A percentile compares a stretch with the other conserved stretches of the same genome.
These are phyloP conservation scores for Huntiella decipiens DNA, from an alignment of 2,329 filamentous ascomycete species.

Conservation along the genomic window DNA sequence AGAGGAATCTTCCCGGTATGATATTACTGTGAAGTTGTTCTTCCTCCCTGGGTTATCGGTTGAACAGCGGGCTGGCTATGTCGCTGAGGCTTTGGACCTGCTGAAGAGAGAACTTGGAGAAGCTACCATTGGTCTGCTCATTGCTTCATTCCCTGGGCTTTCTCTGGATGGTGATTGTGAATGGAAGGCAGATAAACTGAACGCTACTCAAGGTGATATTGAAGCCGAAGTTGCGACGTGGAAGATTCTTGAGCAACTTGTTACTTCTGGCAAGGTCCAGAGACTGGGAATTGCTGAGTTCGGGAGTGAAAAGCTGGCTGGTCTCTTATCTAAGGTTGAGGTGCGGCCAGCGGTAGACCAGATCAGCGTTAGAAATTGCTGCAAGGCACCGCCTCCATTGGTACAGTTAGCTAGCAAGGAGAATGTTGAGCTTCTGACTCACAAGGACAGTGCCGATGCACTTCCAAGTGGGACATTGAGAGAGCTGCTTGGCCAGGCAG, in stretches of 20 bases:
- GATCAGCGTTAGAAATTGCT: conserved; percentile 92
- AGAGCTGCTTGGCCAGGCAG: conserved; percentile 58
- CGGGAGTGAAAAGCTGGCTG: conserved; percentile 61
- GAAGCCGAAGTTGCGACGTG: conserved; percentile 51
- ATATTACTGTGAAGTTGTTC: conserved; percentile 91
- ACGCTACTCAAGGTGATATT: conserved; percentile 42
- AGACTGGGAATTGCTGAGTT: conserved; percentile 82
- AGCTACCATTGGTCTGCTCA: conserved; percentile 62
- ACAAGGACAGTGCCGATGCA: conserved; percentile 86
- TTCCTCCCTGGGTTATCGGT: conserved; percentile 57
- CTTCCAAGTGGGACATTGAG: conserved; percentile 68
- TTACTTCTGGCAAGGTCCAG: conserved; percentile 49
- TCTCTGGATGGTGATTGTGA: conserved; percentile 87
- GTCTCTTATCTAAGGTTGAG: conserved; percentile 51
- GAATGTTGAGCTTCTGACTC: conserved; percentile 73
- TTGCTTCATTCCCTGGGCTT: conserved; percentile 83
- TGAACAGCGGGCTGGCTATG: conserved; percentile 47
- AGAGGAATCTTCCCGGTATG: conserved; percentile 72
- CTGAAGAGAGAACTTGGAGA: conserved; percentile 67
- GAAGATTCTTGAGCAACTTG: conserved; percentile 53
- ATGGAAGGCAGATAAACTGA: conserved; percentile 47
- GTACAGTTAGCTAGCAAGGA: conserved; percentile 67
- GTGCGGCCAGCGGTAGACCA: conserved; percentile 74
- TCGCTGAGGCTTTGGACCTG: conserved; percentile 57
- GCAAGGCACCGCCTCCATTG: conserved; percentile 78